These are phyloP conservation scores for Coemansia sp. DNA, from an alignment of 192 early-diverging fungal species.

Conservation along the genomic window DNA sequence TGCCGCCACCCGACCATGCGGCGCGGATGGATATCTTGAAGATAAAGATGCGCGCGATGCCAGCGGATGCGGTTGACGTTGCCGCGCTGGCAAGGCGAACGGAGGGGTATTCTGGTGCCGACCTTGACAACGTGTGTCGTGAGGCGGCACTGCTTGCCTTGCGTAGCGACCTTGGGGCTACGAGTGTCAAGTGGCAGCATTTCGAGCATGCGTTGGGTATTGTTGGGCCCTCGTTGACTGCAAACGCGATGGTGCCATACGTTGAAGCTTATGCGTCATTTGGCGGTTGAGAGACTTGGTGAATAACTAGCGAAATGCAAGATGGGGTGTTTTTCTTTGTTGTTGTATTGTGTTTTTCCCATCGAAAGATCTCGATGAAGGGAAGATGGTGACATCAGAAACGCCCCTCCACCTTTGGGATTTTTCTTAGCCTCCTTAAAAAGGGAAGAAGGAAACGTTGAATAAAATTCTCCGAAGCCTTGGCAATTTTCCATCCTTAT, in stretches of 20 bases:
- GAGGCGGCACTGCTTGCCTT: slow-evolving; percentile 71
- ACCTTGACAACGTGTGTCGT: slow-evolving; percentile 80
- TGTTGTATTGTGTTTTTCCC: neutral
- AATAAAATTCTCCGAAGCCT: too few relatives aligned
- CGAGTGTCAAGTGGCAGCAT: neutral
- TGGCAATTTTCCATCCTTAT: too few relatives aligned
- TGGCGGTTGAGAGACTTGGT: neutral
- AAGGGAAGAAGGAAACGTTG: too few relatives aligned
- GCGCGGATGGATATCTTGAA: slow-evolving; percentile 69
- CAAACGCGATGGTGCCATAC: neutral
- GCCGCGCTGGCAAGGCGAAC: slow-evolving; percentile 63
- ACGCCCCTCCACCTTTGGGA: too few relatives aligned
- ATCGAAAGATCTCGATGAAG: neutral
- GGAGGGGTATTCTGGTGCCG: slow-evolving; percentile 93
- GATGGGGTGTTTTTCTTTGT: too few relatives aligned
- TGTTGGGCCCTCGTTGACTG: slow-evolving; percentile 1
- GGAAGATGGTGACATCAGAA: too few relatives aligned
- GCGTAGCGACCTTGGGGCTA: slow-evolving; percentile 15
- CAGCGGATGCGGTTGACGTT: slow-evolving; percentile 43
- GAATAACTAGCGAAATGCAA: neutral
- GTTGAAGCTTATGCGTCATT: neutral
- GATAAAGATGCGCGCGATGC: slow-evolving; percentile 61
- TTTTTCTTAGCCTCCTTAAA: too few relatives aligned
- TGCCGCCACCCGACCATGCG: slow-evolving; percentile 73
- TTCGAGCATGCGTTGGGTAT: neutral